A percentile compares a stretch with the other conserved stretches of the same genome.
These are phyloP conservation scores for Prosopis cineraria DNA, from an alignment of 306 rosid genomes.

Conservation along the genomic window DNA sequence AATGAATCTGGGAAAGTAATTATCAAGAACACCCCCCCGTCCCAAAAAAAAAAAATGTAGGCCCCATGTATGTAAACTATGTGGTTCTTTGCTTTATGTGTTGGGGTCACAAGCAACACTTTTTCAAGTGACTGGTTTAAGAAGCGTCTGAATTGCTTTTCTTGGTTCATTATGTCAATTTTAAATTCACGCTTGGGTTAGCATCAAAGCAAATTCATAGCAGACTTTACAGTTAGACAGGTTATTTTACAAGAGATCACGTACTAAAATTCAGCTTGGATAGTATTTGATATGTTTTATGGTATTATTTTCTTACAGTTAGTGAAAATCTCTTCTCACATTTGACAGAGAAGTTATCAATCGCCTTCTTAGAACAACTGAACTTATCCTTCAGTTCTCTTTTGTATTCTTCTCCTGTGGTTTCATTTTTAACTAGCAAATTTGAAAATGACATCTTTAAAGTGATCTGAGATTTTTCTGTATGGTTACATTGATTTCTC, in stretches of 20 bases:
- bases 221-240: background rate
- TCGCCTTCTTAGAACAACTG: background rate
- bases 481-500: too few relatives aligned
- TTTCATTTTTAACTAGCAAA: background rate
- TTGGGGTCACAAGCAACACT: background rate
- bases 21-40: background rate
- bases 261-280: background rate
- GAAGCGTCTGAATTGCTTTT: background rate
- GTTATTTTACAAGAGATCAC: background rate
- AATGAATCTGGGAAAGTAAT: background rate
- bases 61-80: too few relatives aligned
- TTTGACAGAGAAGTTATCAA: background rate
- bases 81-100: background rate
- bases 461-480: background rate
- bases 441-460: background rate
- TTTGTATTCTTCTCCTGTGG: background rate
- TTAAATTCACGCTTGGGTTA: background rate
- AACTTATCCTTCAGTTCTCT: background rate
- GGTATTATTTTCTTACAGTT: background rate
- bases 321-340: background rate
- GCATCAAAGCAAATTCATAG: background rate
- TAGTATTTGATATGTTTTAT: background rate
- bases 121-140: background rate
- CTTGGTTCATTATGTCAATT: conserved; percentile 4
- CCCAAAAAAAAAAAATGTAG: too few relatives aligned